Conservation (phyloP, 306 rosid genomes). For the Fragaria iinumae region DNA sequence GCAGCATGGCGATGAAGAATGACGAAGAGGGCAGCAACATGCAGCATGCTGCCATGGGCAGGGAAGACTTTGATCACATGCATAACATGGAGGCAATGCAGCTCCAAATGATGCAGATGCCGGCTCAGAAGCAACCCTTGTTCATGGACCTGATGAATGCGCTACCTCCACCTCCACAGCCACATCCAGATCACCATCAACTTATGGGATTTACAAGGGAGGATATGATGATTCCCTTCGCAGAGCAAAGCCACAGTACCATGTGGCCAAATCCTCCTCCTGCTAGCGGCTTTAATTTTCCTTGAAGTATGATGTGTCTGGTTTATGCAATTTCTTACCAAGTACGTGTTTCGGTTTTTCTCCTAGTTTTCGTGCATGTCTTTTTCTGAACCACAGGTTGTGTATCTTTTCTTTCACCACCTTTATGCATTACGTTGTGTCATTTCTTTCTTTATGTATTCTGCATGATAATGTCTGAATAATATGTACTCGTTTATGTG, state of each 20-base stretch:
- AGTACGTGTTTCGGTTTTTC: neutral
- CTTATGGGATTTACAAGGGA: conserved; percentile 19
- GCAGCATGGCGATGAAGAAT: neutral
- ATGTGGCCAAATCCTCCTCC: conserved; percentile 21
- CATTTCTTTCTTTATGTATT: neutral
- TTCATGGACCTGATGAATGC: conserved; percentile 17
- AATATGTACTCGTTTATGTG: neutral
- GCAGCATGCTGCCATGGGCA: too few relatives aligned
- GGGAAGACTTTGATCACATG: too few relatives aligned
- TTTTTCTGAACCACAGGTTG: neutral
- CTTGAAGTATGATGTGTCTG: neutral
- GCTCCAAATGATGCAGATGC: neutral
- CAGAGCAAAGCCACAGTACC: conserved; percentile 8
- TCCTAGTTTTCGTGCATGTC: neutral
- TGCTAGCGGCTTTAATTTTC: conserved; percentile 12
- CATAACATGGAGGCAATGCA: conserved; percentile 8
- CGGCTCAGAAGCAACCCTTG: conserved; percentile 7
- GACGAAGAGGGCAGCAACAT: neutral
- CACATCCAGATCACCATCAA: neutral
- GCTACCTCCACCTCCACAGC: neutral
- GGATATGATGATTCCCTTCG: conserved; percentile 22
- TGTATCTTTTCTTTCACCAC: neutral
- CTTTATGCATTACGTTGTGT: neutral
- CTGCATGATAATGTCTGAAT: neutral
- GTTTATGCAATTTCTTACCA: neutral